These are phyloP conservation scores for Aspergillus avenaceus DNA, from an alignment of 495 filamentous ascomycete genomes.

Conservation along the genomic window DNA sequence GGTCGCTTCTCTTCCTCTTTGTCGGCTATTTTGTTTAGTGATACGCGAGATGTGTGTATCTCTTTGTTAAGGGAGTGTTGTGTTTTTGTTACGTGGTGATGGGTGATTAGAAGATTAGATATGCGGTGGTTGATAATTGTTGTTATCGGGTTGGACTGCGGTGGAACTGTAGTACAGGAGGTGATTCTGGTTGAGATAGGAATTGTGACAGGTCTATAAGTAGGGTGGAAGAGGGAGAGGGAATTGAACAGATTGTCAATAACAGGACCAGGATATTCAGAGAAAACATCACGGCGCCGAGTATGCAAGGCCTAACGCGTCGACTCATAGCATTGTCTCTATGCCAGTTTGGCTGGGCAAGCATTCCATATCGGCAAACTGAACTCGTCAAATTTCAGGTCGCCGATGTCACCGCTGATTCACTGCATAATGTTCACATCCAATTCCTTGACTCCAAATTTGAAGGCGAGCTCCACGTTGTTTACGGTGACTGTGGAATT, in stretches of 20 bases:
- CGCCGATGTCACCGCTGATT: constrained; percentile 21
- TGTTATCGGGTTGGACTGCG: too few relatives aligned
- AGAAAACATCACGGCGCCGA: not conserved
- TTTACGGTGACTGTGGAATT: constrained; percentile 29
- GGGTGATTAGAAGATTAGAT: too few relatives aligned
- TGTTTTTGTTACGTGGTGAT: too few relatives aligned
- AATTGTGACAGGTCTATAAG: too few relatives aligned
- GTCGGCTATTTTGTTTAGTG: not conserved
- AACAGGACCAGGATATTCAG: not conserved
- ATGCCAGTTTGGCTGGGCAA: not conserved
- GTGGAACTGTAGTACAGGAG: too few relatives aligned
- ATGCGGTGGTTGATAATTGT: too few relatives aligned
- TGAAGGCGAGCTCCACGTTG: constrained; percentile 24
- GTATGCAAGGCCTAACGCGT: not conserved
- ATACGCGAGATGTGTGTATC: not conserved
- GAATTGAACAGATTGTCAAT: not conserved
- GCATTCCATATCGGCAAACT: not conserved
- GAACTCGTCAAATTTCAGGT: constrained; percentile 9
- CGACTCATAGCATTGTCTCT: constrained; percentile 8
- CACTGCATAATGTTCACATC: constrained; percentile 30
- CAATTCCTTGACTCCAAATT: constrained; percentile 22
- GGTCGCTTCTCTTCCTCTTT: not conserved
- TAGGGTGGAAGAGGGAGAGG: too few relatives aligned
- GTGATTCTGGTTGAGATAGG: too few relatives aligned
- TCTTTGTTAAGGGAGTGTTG: too few relatives aligned